Evolutionary conservation across 1,284 basidiomycete species (phyloP).

Genomic region (Cryptococcus hybrid): DNA sequence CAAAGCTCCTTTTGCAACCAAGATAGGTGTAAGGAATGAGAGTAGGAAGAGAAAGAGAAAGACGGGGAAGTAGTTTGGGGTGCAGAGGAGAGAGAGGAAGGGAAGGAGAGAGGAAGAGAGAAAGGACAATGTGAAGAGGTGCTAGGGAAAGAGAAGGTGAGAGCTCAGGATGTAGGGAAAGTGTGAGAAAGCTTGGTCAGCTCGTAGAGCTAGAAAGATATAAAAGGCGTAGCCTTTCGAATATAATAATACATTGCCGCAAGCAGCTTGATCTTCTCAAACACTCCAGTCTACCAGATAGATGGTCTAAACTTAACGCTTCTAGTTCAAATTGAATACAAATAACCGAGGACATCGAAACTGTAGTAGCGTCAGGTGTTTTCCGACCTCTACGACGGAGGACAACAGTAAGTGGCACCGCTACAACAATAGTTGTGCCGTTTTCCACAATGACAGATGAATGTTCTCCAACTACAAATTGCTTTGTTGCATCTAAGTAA

Average conservation of each 20-base stretch:
- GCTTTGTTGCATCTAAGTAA: too few relatives aligned
- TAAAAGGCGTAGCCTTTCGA: background rate
- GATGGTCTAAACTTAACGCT: background rate
- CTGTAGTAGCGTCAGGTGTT: too few relatives aligned
- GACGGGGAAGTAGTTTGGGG: conserved; percentile 7
- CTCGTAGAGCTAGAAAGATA: background rate
- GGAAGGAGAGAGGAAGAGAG: conserved; percentile 35
- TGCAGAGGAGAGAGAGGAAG: conserved; percentile 11
- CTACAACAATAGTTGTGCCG: too few relatives aligned
- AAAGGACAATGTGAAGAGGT: conserved; percentile 35
- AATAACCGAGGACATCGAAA: too few relatives aligned
- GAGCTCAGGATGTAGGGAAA: background rate
- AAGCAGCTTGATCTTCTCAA: background rate
- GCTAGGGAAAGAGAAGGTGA: conserved; percentile 12
- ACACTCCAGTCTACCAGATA: too few relatives aligned
- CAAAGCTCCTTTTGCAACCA: background rate
- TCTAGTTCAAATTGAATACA: too few relatives aligned
- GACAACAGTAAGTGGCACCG: too few relatives aligned
- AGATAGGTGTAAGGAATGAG: background rate
- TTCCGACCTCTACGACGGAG: too few relatives aligned
- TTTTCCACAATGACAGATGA: too few relatives aligned
- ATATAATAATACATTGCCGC: background rate
- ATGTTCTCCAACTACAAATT: too few relatives aligned
- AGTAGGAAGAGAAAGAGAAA: conserved; percentile 11
- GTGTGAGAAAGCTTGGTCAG: too few relatives aligned